These are phyloP conservation scores for Serendipita sp. DNA, from an alignment of 768 basidiomycete species.

Conservation along the genomic window DNA sequence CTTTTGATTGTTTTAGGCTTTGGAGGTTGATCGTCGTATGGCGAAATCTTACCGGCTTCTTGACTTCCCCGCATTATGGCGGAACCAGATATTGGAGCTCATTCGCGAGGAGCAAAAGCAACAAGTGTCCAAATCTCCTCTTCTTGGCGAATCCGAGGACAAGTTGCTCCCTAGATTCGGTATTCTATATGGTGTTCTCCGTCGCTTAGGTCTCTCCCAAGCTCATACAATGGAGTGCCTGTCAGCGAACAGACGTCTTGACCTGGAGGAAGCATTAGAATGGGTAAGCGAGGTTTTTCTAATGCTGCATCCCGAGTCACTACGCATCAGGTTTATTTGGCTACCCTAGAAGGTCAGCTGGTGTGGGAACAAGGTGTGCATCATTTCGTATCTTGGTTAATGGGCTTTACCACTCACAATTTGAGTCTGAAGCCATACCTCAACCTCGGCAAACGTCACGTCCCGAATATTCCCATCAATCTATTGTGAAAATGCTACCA, in stretches of 20 bases:
- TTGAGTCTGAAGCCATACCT: no score
- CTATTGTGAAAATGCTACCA: no score
- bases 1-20: conserved; percentile 29
- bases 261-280: conserved; percentile 77
- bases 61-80: conserved; percentile 41
- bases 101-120: conserved; percentile 16
- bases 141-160: conserved; percentile 45
- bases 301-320: no score
- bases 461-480: no score
- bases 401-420: no score
- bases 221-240: conserved; percentile 58
- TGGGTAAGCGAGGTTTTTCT: conserved; percentile 43
- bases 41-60: conserved; percentile 45
- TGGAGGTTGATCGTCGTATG: conserved; percentile 67
- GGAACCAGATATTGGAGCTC: conserved; percentile 43
- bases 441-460: no score
- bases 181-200: conserved; percentile 63
- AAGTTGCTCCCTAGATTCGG: conserved; percentile 55
- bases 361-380: no score
- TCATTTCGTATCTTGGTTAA: no score
- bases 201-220: conserved; percentile 60
- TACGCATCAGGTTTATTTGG: no score
- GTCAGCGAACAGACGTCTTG: conserved; percentile 39
- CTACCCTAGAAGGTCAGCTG: no score
- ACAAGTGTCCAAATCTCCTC: conserved; percentile 10